Base-by-base conservation (phyloP, 2,329 filamentous ascomycete species). In the Cladosporium sp. region DNA sequence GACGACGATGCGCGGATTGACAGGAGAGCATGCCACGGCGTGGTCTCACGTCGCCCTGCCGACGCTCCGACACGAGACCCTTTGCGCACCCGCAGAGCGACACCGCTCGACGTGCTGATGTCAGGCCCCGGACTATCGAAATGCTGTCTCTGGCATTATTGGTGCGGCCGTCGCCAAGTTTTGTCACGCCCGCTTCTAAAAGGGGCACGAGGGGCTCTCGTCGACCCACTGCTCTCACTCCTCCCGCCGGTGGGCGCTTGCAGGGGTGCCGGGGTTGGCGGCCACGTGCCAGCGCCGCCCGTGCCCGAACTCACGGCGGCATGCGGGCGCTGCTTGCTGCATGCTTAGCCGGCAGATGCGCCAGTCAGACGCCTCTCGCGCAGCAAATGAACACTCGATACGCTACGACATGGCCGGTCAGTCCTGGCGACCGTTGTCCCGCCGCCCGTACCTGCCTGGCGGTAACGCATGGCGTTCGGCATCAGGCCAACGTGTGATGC, bases 141-240 rank as follows among this genome's bases (percentile, higher is more conserved):
- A 50, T 34, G 19, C 46, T 40, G 9, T 41, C 35, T 14, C 18
- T 32, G 40, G 22, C 32, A 19, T 37, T 18, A 42, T 43, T 41
- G 46, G 46, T 34, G 46, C 37, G 46, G 46, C 46, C 40, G 46
- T 33, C 31, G 35, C n/a, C 35, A 14, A 10, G 38, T 19, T 18
- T 37, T 19, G 19, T n/a, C 34, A 38, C 34, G 44, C 38, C 37
- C 40, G 40, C 38, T 50, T 43, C 48, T 50, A 50, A 50, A 50
- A 43, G 33, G 48, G 48, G 48, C 28, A 50, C 43, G 43, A 43
- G 33, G 48, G 48, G 48, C 28, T 33, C 22, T 35, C 48, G 31
- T 14, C 13, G 13, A 14, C 13, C n/a, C 35, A 38, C 35, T 14
- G 35, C 35, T 37, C 11, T 37, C 35, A 38, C 35, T 35, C 35